These are phyloP conservation scores for Blastobotrys illinoisensis DNA, from an alignment of 1,139 yeast genomes.

Conservation along the genomic window DNA sequence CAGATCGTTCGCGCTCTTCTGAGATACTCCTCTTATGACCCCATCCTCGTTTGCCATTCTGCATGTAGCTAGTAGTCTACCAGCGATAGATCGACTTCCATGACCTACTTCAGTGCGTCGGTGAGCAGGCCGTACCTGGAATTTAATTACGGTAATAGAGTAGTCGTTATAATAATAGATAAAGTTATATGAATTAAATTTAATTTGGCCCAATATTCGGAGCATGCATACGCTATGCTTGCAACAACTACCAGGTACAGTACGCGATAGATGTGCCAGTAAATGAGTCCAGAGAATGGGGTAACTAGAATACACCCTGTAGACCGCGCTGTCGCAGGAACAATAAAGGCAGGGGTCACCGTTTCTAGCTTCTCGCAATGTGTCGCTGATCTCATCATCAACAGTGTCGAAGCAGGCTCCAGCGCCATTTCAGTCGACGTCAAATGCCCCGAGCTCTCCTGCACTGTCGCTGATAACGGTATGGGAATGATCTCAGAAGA, in stretches of 20 bases:
- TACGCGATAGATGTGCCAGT: too few relatives aligned
- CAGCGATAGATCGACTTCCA: too few relatives aligned
- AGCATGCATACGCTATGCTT: too few relatives aligned
- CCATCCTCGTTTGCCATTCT: background rate
- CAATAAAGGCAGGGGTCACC: constrained; percentile 6
- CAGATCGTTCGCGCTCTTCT: constrained; percentile 20
- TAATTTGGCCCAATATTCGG: too few relatives aligned
- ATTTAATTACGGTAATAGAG: too few relatives aligned
- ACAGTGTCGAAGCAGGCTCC: constrained; percentile 49
- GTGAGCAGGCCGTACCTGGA: too few relatives aligned
- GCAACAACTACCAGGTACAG: too few relatives aligned
- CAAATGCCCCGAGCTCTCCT: constrained; percentile 37
- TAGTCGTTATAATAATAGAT: too few relatives aligned
- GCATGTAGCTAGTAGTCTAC: too few relatives aligned
- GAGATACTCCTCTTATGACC: constrained; percentile 12
- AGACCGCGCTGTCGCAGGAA: background rate
- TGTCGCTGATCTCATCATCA: constrained; percentile 26
- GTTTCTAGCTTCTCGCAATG: constrained; percentile 17
- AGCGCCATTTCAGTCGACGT: constrained; percentile 36
- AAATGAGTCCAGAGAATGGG: background rate
- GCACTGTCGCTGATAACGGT: constrained; percentile 50
- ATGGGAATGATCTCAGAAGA: constrained; percentile 49
- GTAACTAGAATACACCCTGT: constrained; percentile 3
- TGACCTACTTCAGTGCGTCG: too few relatives aligned
- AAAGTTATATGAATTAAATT: too few relatives aligned